These are phyloP conservation scores for Malassezia psittaci DNA, from an alignment of 1,284 basidiomycete genomes.

Conservation along the genomic window DNA sequence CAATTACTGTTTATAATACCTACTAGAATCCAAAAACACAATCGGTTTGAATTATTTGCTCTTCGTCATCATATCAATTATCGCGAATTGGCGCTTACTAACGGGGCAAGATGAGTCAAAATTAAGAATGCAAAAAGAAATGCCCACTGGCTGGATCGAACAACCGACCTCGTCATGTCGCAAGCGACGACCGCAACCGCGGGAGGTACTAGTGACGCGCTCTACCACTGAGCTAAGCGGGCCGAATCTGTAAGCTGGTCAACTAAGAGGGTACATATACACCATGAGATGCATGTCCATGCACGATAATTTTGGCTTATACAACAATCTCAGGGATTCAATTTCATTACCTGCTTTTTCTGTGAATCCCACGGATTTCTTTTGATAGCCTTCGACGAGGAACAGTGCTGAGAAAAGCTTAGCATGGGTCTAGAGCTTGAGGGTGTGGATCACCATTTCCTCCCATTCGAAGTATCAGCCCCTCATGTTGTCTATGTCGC, in stretches of 20 bases:
- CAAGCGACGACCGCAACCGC: neutral
- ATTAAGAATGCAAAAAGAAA: neutral
- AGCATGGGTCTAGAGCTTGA: constrained; percentile 5
- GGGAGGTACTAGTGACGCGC: constrained; percentile 55
- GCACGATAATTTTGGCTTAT: too few species aligned
- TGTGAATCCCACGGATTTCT: too few species aligned
- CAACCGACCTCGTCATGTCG: constrained; percentile 20
- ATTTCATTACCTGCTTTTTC: too few species aligned
- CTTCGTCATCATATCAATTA: neutral
- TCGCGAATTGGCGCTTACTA: neutral
- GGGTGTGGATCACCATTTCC: constrained; percentile 22
- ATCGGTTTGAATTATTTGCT: too few species aligned
- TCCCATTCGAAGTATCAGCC: constrained; percentile 42
- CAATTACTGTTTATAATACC: too few species aligned
- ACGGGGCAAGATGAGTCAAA: neutral
- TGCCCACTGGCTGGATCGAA: constrained; percentile 22
- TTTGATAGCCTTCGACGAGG: too few species aligned
- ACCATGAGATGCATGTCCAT: too few species aligned
- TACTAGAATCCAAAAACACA: too few species aligned
- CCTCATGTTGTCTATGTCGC: constrained; percentile 43
- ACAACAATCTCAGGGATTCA: too few species aligned
- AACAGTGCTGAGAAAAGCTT: too few species aligned
- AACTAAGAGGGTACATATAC: too few species aligned
- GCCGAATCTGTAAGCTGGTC: neutral
- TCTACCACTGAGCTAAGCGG: constrained; percentile 57